Evolutionary conservation across 805 yeast species (phyloP).

Genomic region (Blastobotrys peoriensis): DNA sequence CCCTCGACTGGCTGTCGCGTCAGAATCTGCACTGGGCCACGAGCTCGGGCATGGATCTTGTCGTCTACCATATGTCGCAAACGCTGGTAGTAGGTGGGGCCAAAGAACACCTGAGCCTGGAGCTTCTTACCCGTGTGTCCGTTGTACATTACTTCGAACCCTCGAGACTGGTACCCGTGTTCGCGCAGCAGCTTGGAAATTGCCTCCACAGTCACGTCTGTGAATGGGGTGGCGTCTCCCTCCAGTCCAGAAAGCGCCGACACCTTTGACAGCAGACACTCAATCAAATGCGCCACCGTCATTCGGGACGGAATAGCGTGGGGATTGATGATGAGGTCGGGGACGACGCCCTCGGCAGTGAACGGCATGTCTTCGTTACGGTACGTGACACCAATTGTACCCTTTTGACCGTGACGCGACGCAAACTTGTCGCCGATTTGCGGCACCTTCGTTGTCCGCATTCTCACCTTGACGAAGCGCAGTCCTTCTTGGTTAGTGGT

Average conservation of each 20-base stretch:
- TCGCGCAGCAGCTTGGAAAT: constrained; percentile 87
- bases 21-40: constrained; percentile 97
- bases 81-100: constrained; percentile 99
- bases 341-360: constrained; percentile 90
- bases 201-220: constrained; percentile 97
- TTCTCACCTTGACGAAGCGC: constrained; percentile 94
- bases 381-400: constrained; percentile 98
- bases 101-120: constrained; percentile 98
- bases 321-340: constrained; percentile 95
- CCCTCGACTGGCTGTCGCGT: constrained; percentile 99
- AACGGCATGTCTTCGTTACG: constrained; percentile 99
- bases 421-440: constrained; percentile 99
- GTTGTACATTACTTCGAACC: constrained; percentile 96
- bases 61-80: constrained; percentile 99
- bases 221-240: constrained; percentile 99
- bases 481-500: constrained; percentile 98
- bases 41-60: constrained; percentile 97
- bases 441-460: constrained; percentile 97
- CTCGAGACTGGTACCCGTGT: constrained; percentile 96
- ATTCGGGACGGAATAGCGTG: constrained; percentile 99
- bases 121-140: constrained; percentile 98
- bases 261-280: constrained; percentile 92
- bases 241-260: constrained; percentile 92
- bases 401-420: constrained; percentile 99
- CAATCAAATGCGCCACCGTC: constrained; percentile 99